Base-by-base conservation (phyloP, 2,329 filamentous ascomycete genomes). In the Amesomyces nigricolor region DNA sequence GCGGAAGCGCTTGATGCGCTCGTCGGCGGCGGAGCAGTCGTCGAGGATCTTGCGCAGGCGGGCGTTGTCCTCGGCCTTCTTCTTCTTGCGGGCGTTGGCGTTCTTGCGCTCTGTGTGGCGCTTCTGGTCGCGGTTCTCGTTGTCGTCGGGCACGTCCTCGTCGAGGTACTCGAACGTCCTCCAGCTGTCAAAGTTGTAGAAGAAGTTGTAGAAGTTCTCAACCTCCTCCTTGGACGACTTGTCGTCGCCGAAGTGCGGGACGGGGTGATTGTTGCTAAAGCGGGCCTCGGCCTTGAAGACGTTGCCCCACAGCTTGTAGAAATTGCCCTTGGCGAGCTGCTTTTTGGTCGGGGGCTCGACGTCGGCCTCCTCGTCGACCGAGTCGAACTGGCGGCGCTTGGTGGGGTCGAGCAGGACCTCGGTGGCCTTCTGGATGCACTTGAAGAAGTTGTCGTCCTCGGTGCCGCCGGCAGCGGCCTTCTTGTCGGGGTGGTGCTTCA, bases 131-230 rank as follows among this genome's bases (percentile, higher is more conserved):
- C 94, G 91, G 79, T 91, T 96, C 78, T 97, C 94, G 73, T 94
- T 96, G 79, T 99, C 94, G 68, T 99, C 94, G 40, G 94, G 94
- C 30, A 99, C 92, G 70, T 99, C 94, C 78, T 99, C 94, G 69
- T 99, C 94, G 57, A 95, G 88, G 75, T 99, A 99, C 77, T 99
- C 94, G 68, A 99, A 99, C 2, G 88, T 86, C 59, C 94, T 82
- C 94, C 94, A 99, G 73, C 88, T 94, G 80, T 99, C 94, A 67
- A 99, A 95, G 81, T 92, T 95, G 81, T 97, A 99, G 87, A 89
- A 99, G 80, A 97, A 99, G 81, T 99, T 96, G 83, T 99, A 99
- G 74, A 99, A 99, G 52, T 79, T 78, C 70, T 97, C 91, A 46
- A 99, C 94, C 8, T 96, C 86, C 69, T 95, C 89, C 74, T 91